Evolutionary conservation across 768 basidiomycete species (phyloP).

Genomic region (Macrolepiota dolichaula): DNA sequence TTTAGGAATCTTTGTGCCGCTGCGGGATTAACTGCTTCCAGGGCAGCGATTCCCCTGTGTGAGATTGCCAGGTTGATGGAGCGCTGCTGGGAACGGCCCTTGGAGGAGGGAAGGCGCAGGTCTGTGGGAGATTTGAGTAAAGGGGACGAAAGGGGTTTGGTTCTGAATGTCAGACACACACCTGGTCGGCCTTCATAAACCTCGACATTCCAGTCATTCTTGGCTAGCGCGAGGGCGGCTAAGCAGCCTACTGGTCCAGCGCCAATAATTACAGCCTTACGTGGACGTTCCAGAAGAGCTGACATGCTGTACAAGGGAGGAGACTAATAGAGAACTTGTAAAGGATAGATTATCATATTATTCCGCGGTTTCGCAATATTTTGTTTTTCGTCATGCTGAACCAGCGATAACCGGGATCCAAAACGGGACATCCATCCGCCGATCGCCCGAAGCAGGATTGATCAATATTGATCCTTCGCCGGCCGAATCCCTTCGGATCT

Average conservation of each 20-base stretch:
- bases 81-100: constrained; percentile 64
- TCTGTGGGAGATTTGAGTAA: constrained; percentile 40
- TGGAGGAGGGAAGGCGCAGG: constrained; percentile 69
- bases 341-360: not conserved
- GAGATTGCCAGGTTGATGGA: constrained; percentile 98
- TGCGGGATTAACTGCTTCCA: constrained; percentile 74
- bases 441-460: not conserved
- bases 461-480: constrained; percentile 8
- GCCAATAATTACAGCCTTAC: constrained; percentile 69
- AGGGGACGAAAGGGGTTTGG: constrained; percentile 2
- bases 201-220: constrained; percentile 81
- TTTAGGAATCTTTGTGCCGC: constrained; percentile 69
- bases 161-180: constrained; percentile 27
- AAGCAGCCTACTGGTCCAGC: constrained; percentile 96
- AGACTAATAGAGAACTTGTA: constrained; percentile 4
- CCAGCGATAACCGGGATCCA: constrained; percentile 2
- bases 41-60: constrained; percentile 85
- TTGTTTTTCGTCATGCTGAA: constrained; percentile 4
- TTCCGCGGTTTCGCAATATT: constrained; percentile 2
- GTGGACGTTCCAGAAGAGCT: constrained; percentile 13
- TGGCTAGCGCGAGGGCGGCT: constrained; percentile 79
- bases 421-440: constrained; percentile 1
- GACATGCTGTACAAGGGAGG: constrained; percentile 14
- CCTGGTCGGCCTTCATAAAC: constrained; percentile 81
- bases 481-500: constrained; percentile 12